A percentile compares a stretch with the other conserved stretches of the same genome.
Conservation (phyloP, 2,329 filamentous ascomycete genomes). For the Periconia sp. region DNA sequence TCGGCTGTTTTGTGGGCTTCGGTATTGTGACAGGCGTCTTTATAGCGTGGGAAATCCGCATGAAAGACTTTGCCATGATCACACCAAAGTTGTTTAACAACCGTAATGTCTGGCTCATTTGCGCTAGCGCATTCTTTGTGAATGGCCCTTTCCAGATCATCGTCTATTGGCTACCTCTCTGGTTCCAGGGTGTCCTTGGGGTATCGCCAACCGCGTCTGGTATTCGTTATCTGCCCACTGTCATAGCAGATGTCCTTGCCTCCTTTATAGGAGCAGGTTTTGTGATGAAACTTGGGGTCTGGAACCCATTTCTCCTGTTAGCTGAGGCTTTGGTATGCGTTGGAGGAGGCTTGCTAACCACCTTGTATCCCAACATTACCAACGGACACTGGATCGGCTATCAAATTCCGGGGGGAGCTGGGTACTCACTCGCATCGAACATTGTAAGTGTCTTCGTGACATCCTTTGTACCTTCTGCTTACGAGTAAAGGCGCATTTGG, state of each 20-base stretch:
- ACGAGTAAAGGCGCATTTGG: not conserved
- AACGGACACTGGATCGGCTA: constrained; percentile 19
- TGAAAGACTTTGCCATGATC: constrained; percentile 11
- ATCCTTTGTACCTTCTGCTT: not conserved
- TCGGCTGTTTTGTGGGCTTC: constrained; percentile 51
- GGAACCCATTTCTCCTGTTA: constrained; percentile 13
- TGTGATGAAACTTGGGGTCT: not conserved
- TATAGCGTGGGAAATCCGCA: constrained; percentile 16
- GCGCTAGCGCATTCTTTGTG: constrained; percentile 26
- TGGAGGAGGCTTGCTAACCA: constrained; percentile 40
- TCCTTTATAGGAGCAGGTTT: not conserved
- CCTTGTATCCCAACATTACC: constrained; percentile 28
- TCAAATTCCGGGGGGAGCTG: constrained; percentile 12
- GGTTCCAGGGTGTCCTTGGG: constrained; percentile 42
- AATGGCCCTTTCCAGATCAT: constrained; percentile 11
- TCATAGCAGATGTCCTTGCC: not conserved
- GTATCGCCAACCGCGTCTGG: constrained; percentile 34
- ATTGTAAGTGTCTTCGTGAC: not conserved
- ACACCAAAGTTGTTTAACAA: constrained; percentile 23
- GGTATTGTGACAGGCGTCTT: constrained; percentile 48
- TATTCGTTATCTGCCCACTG: constrained; percentile 34
- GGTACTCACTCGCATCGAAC: not conserved
- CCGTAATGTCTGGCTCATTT: constrained; percentile 32
- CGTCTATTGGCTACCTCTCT: constrained; percentile 26
- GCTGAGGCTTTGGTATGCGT: constrained; percentile 32